phyloP scores from a whole-genome alignment of 306 rosid species.

The Cicer bijugum region DNA sequence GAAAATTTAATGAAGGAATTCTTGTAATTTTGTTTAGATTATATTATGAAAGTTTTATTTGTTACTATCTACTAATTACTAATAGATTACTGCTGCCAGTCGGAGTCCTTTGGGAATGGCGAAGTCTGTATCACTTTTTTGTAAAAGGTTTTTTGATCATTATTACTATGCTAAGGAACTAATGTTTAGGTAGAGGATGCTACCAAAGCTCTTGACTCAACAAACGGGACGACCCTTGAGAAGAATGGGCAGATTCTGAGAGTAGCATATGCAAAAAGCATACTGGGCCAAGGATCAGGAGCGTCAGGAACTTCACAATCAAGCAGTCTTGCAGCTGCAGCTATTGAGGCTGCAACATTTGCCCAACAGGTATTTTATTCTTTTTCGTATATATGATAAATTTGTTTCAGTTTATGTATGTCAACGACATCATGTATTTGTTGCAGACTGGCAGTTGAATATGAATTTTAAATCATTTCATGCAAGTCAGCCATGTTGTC shows the following conservation, averaged over 20 bases:
- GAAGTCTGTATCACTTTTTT: slow-evolving; percentile 5
- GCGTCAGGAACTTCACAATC: slow-evolving; percentile 83
- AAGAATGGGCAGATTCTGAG: slow-evolving; percentile 93
- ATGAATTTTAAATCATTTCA: slow-evolving; percentile 37
- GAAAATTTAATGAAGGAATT: slow-evolving; percentile 19
- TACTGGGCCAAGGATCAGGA: slow-evolving; percentile 88
- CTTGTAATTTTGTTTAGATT: slow-evolving; percentile 9
- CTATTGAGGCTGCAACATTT: slow-evolving; percentile 97
- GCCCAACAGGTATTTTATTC: slow-evolving; percentile 78
- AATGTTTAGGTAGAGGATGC: slow-evolving; percentile 86
- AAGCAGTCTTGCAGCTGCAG: slow-evolving; percentile 97
- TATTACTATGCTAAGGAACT: slow-evolving; percentile 28
- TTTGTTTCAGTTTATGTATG: slow-evolving; percentile 15
- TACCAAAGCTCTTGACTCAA: slow-evolving; percentile 88
- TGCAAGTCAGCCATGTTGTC: slow-evolving; percentile 6
- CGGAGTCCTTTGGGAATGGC: slow-evolving; percentile 9
- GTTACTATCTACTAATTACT: not conserved
- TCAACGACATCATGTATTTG: not conserved
- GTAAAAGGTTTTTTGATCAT: slow-evolving; percentile 21
- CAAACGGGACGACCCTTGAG: slow-evolving; percentile 88
- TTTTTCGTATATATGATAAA: not conserved
- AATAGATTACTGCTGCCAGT: not conserved
- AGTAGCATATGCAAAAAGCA: slow-evolving; percentile 96
- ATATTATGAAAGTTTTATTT: slow-evolving; percentile 4
- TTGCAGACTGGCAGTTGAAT: slow-evolving; percentile 1